Conservation (phyloP, 768 basidiomycete species). For the Pluteus cervinus region DNA sequence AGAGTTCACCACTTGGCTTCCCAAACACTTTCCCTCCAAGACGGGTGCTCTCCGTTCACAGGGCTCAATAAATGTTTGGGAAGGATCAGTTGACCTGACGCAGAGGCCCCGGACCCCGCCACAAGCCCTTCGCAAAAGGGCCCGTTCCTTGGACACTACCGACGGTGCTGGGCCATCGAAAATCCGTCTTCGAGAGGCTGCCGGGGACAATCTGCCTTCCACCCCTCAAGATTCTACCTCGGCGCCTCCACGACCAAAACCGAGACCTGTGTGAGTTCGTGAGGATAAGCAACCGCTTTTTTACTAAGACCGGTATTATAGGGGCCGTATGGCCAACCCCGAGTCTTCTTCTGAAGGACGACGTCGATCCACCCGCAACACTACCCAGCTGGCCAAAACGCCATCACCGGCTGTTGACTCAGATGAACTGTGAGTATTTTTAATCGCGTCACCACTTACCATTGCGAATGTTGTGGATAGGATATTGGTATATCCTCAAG, state of each 20-base stretch:
- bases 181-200: neutral
- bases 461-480: conserved; percentile 29
- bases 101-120: neutral
- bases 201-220: neutral
- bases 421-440: conserved; percentile 57
- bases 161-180: neutral
- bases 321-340: neutral
- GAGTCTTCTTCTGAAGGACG: no score
- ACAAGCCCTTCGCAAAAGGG: neutral
- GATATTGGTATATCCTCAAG: conserved; percentile 71
- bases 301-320: neutral
- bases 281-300: neutral
- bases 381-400: conserved; percentile 9
- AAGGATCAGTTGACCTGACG: conserved; percentile 2
- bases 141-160: neutral
- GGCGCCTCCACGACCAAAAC: no score
- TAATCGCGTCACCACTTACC: neutral
- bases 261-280: no score
- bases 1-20: neutral
- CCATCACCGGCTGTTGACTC: conserved; percentile 30
- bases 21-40: neutral
- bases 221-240: no score
- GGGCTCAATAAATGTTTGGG: conserved; percentile 3
- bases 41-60: neutral
- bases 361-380: conserved; percentile 31